phyloP scores from a whole-genome alignment of 129 eudicot genomes.

The Saposhnikovia divaricata region DNA sequence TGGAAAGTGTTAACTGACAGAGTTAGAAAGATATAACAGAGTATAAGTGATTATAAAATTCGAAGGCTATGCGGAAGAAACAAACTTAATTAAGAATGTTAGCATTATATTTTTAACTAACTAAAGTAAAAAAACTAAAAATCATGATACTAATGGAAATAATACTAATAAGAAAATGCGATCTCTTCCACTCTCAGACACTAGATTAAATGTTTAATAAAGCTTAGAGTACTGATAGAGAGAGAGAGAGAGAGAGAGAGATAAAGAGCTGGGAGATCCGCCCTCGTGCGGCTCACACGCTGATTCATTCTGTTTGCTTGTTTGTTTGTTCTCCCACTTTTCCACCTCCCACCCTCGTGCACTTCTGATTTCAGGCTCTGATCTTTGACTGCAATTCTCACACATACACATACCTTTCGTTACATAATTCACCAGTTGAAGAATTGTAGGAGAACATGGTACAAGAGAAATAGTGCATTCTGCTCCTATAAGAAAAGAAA shows the following conservation, averaged over 20 bases:
- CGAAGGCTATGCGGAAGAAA: not conserved
- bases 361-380: constrained; percentile 17
- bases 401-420: not conserved
- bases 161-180: not conserved
- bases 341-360: constrained; percentile 44
- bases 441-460: not conserved
- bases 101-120: not conserved
- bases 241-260: not conserved
- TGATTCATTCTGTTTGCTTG: constrained; percentile 61
- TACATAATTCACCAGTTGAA: not conserved
- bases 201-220: not conserved
- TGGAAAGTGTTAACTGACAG: not conserved
- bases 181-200: not conserved
- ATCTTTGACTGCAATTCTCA: constrained; percentile 24
- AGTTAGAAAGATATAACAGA: not conserved
- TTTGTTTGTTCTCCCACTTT: constrained; percentile 20
- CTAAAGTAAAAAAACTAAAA: not conserved
- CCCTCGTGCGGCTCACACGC: constrained; percentile 84
- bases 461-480: constrained; percentile 18
- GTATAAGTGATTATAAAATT: constrained; percentile 1
- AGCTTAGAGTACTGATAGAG: not conserved
- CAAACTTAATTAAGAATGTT: constrained; percentile 1
- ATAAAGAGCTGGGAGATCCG: constrained; percentile 38
- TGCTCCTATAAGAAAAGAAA: not conserved
- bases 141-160: not conserved